phyloP scores from a whole-genome alignment of 2,329 filamentous ascomycete genomes.

The Periconia macrospinosa region DNA sequence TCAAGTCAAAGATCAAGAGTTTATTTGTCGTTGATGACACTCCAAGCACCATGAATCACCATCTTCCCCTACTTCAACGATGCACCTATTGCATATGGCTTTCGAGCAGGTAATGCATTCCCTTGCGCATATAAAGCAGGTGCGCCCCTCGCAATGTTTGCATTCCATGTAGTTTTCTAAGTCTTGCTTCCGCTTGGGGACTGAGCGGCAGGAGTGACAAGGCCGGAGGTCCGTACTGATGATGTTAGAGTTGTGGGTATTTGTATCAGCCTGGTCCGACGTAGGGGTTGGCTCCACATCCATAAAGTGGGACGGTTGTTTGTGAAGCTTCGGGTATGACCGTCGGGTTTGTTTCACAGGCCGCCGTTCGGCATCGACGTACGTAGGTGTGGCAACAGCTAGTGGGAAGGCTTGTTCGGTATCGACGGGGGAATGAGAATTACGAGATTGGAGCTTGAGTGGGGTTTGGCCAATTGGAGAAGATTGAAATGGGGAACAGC shows the following conservation, averaged over 20 bases:
- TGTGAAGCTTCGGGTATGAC: slow-evolving; percentile 24
- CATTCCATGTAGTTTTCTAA: slow-evolving; percentile 69
- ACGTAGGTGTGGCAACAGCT: slow-evolving; percentile 6
- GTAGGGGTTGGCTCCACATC: slow-evolving; percentile 25
- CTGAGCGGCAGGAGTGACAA: slow-evolving; percentile 69
- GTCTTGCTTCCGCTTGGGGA: slow-evolving; percentile 66
- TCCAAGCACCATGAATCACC: slow-evolving; percentile 69
- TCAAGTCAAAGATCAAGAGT: slow-evolving; percentile 12
- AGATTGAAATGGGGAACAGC: slow-evolving; percentile 2
- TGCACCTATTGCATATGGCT: slow-evolving; percentile 69
- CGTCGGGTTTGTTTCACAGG: slow-evolving; percentile 37
- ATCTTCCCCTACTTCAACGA: slow-evolving; percentile 64
- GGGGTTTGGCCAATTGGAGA: slow-evolving; percentile 13
- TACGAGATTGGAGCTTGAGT: slow-evolving; percentile 13
- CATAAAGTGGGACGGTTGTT: slow-evolving; percentile 38
- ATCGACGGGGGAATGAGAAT: slow-evolving; percentile 16
- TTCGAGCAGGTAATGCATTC: slow-evolving; percentile 59
- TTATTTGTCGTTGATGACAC: slow-evolving; percentile 47
- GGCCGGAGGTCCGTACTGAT: slow-evolving; percentile 42
- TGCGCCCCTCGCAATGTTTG: slow-evolving; percentile 61
- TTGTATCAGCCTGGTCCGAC: neutral
- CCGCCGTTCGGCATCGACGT: slow-evolving; percentile 22
- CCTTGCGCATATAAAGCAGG: slow-evolving; percentile 71
- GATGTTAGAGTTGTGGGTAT: neutral
- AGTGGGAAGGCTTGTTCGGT: slow-evolving; percentile 15